Conservation (phyloP, 2,329 filamentous ascomycete species). For the Botrytis porri region DNA sequence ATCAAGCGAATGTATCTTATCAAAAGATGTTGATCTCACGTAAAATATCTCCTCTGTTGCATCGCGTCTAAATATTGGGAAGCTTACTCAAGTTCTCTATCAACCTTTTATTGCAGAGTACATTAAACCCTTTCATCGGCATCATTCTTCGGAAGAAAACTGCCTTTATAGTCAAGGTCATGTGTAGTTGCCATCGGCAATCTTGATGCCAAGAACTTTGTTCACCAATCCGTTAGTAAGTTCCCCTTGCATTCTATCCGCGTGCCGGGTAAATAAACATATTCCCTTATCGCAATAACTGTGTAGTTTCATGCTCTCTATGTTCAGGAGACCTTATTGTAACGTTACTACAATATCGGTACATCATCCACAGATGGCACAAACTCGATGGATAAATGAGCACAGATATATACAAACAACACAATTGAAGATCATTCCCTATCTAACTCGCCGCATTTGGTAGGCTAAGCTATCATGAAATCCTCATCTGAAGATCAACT, state of each 20-base stretch:
- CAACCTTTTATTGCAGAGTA: neutral
- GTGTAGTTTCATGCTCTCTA: neutral
- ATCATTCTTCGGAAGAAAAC: neutral
- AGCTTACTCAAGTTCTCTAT: neutral
- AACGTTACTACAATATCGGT: conserved; percentile 1
- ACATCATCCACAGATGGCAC: neutral
- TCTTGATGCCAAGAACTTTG: neutral
- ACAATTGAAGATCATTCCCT: neutral
- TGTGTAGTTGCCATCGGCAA: neutral
- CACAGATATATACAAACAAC: neutral
- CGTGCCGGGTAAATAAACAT: neutral
- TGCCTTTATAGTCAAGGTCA: neutral
- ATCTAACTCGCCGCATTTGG: neutral
- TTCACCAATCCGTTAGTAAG: neutral
- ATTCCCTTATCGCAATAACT: neutral
- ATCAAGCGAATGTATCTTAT: neutral
- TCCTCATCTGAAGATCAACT: neutral
- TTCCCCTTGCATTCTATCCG: neutral
- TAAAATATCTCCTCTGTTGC: neutral
- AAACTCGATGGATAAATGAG: neutral
- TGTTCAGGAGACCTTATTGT: conserved; percentile 5
- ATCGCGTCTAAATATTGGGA: neutral
- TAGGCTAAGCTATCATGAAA: neutral
- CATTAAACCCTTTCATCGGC: neutral
- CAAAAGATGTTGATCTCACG: neutral